Evolutionary conservation across 495 filamentous ascomycete genomes (phyloP), one percentile per base, ranked within the genome.

Genomic region (Aspergillus hancockii): DNA sequence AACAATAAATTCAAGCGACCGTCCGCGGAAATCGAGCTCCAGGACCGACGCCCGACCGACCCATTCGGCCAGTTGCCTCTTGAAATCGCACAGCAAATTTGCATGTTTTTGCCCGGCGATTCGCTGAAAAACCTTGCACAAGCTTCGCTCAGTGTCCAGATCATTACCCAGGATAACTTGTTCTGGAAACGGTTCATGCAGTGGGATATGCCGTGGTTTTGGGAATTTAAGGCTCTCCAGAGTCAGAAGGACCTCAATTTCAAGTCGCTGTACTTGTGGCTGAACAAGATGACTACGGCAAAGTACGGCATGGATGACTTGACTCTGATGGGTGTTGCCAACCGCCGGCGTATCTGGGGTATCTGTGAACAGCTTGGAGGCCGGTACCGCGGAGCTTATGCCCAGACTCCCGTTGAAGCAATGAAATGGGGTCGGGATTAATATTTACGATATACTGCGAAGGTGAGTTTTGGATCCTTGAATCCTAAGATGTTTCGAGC

Each of bases 171-270:
- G 53, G 58, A 67, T 32, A 63, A 60, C 41, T 54, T 49, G 6
- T 67, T 67, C 59, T 67, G 64, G 64, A 58, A 60, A n/a, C 41
- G 40, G 8, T 57, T 63, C 36, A 54, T 63, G 22, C 52, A 59
- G 18, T 50, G 49, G n/a, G 64, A 63, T 30, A 67, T 67, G 64
- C 64, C 64, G 4, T 67, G 64, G 64, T 56, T 67, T 21, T 63
- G 60, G 57, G 60, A 66, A 45, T 23, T 63, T 0, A 43, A 53
- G 40, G 23, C 51, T 0, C 25, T 40, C 14, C 50, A 50, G 18
- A 22, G n/a, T 1, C 49, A 40, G 41, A 30, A 34, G 43, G 58
- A 59, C 31, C 18, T 63, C 34, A 67, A 63, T n/a, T 61, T 60
- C 23, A 61, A 67, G 31, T 32, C 30, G n/a, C 54, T 67, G 0